A percentile compares a stretch with the other conserved stretches of the same genome.
phyloP scores from a whole-genome alignment of 1,284 basidiomycete genomes.

The Apiotrichum veenhuisii region DNA sequence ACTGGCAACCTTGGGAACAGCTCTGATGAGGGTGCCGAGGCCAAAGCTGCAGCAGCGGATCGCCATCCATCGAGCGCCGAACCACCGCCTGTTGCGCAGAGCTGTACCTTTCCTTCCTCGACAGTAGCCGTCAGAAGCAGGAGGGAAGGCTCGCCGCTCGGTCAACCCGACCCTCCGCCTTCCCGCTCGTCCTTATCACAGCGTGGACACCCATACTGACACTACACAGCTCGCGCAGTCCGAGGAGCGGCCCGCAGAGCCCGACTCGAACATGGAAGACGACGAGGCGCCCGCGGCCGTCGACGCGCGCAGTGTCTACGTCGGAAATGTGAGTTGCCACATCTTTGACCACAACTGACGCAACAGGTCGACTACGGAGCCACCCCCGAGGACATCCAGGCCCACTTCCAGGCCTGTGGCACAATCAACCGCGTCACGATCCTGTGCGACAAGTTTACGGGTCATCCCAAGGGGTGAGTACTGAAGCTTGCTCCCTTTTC shows the following conservation, averaged over 20 bases:
- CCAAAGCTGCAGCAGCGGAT: no score
- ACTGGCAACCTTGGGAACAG: no score
- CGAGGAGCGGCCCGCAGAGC: constrained; percentile 15
- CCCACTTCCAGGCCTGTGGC: constrained; percentile 94
- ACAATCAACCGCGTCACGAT: constrained; percentile 99
- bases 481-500: no score
- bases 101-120: no score
- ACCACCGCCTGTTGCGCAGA: no score
- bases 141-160: no score
- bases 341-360: not conserved
- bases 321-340: constrained; percentile 78
- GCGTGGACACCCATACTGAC: not conserved
- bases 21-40: no score
- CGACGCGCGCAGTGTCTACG: constrained; percentile 86
- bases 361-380: constrained; percentile 92
- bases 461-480: constrained; percentile 94
- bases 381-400: constrained; percentile 97
- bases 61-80: no score
- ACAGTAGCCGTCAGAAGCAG: no score
- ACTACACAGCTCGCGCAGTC: constrained; percentile 17
- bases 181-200: not conserved
- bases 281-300: constrained; percentile 60
- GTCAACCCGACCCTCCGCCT: not conserved
- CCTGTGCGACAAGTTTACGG: constrained; percentile 98
- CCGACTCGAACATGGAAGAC: constrained; percentile 59